Percentiles rank a stretch among this genome's conserved stretches.
Evolutionary conservation across 805 yeast species (phyloP).

Genomic region (Cyberlindnera suaveolens): DNA sequence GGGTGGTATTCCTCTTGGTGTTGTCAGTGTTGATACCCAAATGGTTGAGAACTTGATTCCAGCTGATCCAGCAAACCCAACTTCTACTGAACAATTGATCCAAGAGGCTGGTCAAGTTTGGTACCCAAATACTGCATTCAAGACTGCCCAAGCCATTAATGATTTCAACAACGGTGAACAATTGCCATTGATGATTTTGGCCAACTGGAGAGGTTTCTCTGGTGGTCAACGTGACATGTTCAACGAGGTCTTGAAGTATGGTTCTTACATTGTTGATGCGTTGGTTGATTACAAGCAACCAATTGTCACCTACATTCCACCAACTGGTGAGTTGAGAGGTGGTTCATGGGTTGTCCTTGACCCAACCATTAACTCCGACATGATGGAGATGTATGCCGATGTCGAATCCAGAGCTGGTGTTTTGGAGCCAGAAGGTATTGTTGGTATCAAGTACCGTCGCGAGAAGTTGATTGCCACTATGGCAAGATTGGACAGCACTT

Average conservation of each 20-base stretch:
- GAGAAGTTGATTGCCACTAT: constrained; percentile 88
- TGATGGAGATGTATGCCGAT: constrained; percentile 99
- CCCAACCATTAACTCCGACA: constrained; percentile 92
- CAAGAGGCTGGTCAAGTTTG: constrained; percentile 99
- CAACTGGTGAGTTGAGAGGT: constrained; percentile 97
- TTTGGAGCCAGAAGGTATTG: constrained; percentile 98
- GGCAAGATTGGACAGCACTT: constrained; percentile 78
- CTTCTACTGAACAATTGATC: constrained; percentile 76
- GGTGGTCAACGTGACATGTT: constrained; percentile 99
- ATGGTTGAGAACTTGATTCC: constrained; percentile 85
- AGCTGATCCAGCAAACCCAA: constrained; percentile 98
- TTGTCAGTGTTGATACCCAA: constrained; percentile 92
- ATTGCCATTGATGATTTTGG: constrained; percentile 92
- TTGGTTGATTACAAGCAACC: constrained; percentile 95
- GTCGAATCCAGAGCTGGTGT: constrained; percentile 95
- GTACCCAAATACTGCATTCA: constrained; percentile 99
- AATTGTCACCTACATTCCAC: constrained; percentile 94
- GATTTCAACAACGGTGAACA: constrained; percentile 98
- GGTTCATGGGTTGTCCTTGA: constrained; percentile 99
- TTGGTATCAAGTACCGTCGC: constrained; percentile 94
- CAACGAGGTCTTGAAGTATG: constrained; percentile 95
- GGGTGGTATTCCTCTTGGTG: constrained; percentile 99
- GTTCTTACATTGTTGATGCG: constrained; percentile 96
- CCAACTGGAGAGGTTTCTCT: constrained; percentile 99
- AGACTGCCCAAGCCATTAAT: constrained; percentile 97